Base-by-base conservation (phyloP, 148 eudicot species). In the Nepenthes gracilis region DNA sequence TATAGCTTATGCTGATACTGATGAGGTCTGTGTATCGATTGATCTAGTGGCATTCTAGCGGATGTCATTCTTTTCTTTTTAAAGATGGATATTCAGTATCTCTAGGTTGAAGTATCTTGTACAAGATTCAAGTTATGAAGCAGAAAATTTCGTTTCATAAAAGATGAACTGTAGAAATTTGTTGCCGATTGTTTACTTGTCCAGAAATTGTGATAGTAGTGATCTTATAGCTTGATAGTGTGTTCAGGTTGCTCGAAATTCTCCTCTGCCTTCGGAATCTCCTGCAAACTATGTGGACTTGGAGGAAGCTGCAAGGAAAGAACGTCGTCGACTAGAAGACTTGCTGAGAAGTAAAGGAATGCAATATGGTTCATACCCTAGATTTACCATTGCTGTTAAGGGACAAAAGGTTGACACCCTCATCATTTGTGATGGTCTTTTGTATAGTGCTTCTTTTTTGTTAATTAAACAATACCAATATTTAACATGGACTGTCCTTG, bases 351-450 rank as follows among this genome's bases (percentile, higher is more conserved):
- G 70, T 80, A 86, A 83, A 81, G 85, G 84, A 67, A 67, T 78
- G 79, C 80, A 72, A 45, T 78, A 81, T 81, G 96, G 96, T 60
- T 82, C 84, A 70, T 84, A 74, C 78, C 99, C 99, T 62, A 81
- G 78, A 58, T 84, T 86, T 62, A 85, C 81, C 33, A 86, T 94
- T 57, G 82, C 84, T 47, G 86, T 83, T 15, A 89, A 94, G 77
- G 99, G 99, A 40, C 97, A 86, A 69, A 94, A 89, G 97, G 99
- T 88, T 55, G 50, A 58, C 51, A 43, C 54, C 53, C 36, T 48
- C 57, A 34, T 55, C 50, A 36, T 23, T 55, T 49, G 15, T 35
- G 14, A 54, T 62, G 35, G 7, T 4, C 12, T 15, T 62, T 36
- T 9, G 36, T 48, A 36, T 36, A 12, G 37, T 14, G 12, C 36